Base-by-base conservation (phyloP, 805 yeast species). In the Maudiozyma bulderi region DNA sequence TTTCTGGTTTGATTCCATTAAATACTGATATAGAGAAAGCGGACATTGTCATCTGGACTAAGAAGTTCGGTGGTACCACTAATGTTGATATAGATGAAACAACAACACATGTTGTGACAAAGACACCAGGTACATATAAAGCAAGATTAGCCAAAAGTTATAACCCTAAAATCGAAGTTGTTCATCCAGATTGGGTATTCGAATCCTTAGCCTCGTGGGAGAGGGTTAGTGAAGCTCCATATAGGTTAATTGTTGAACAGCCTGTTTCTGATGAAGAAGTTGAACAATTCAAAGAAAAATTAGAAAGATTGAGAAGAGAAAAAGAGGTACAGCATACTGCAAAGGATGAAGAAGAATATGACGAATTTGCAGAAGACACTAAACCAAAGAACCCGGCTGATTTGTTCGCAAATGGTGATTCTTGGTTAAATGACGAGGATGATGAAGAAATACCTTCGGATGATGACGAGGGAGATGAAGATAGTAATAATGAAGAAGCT, bases 111-210 rank as follows among this genome's bases (percentile, higher is more conserved):
- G 85, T 91, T 3, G 82, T 91, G 14, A 86, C 96, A 40, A 77
- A 82, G 51, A 82, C 82, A 46, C 80, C 89, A 1, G 81, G 82
- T 15, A 93, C 99, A 0, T 77, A 80, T 58, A 91, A 91, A 63
- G 96, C 90, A 8, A 75, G 90, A 43, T 75, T 84, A 33, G 97
- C 96, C 0, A 78, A 76, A 59, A 71, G 82, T 0, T 68, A 74
- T n/a, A 69, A 80, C 40, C 81, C 82, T 1, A 62, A 70, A 15
- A 83, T 84, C 35, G 80, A 83, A 56, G 76, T 91, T n/a, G 95
- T 91, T 15, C 83, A 82, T 58, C 90, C 95, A 2, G 93, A 86
- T 58, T 91, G 99, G 99, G 67, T 91, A 2, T 90, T 90, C 68
- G 81, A 84, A 37, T 86, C 96, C 64, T 72, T 91, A 55, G 81